Evolutionary conservation across 2,329 filamentous ascomycete species (phyloP), one percentile per base, ranked within the genome.

Genomic region (Fusarium pseudograminearum): DNA sequence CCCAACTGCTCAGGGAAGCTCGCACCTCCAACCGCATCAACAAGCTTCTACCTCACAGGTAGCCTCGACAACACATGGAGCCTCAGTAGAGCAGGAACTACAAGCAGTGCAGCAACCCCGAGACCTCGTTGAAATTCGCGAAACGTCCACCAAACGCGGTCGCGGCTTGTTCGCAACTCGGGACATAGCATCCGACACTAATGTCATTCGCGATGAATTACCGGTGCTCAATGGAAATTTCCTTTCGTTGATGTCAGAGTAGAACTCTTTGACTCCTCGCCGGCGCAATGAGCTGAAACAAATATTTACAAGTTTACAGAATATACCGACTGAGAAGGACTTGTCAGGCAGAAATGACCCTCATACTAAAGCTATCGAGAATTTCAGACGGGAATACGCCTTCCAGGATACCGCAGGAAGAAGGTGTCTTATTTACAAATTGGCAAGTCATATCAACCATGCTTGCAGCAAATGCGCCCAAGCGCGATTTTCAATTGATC

Each of bases 381-480:
- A 8, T 18, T 18, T 42, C 24, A 6, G 41, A 71, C 5, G 20
- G 8, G 64, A 77, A 14, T 76, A 79, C 42, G 73, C 38, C 28
- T 78, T 75, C 42, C 40, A n/a, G 41, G 68, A 75, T 14, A 40
- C 54, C 2, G 10, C 15, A 12, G 28, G 48, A 2, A 59, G 15
- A 12, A 40, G n/a, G 8, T 69, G 60, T 8, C 59, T 71, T 36
- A 28, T 78, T 18, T 77, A 67, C 46, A 9, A 15, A 5, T 46
- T 73, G 11, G 70, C 64, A 12, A 73, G 69, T 6, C 54, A 69
- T 15, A 76, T 81, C 64, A 80, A 80, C 54, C 76, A 80, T 60
- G 77, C 77, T 14, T 82, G 80, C 46, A 20, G 1, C 1, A 12
- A 24, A 5, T 78, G 77, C 47, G 77, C 75, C 47, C 76, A 79